These are phyloP conservation scores for Elsinoe necatrix DNA, from an alignment of 2,329 filamentous ascomycete genomes.

Conservation along the genomic window DNA sequence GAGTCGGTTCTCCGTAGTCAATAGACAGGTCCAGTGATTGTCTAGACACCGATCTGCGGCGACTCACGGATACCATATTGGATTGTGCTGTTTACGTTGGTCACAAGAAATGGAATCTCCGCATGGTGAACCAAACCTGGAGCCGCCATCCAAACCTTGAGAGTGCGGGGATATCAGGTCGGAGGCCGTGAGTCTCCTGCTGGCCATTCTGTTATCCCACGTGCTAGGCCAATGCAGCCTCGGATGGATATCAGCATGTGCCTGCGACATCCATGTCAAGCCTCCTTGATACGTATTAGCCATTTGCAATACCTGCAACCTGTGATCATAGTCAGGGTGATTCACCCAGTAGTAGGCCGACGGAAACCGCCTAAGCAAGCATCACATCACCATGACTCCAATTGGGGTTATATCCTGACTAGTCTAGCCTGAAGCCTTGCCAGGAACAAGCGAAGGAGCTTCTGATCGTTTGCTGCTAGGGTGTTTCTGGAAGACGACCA, in stretches of 20 bases:
- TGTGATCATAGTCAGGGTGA: not conserved
- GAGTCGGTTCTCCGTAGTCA: not conserved
- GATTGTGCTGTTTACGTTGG: constrained; percentile 4
- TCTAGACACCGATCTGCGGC: not conserved
- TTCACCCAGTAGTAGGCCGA: constrained; percentile 7
- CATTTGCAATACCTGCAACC: not conserved
- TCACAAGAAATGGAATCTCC: not conserved
- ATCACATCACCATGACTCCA: not conserved
- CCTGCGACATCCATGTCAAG: not conserved
- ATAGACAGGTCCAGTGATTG: not conserved
- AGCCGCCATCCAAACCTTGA: not conserved
- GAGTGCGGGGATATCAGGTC: constrained; percentile 6
- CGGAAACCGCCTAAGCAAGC: constrained; percentile 12
- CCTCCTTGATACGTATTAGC: not conserved
- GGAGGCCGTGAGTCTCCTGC: not conserved
- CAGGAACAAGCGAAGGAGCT: constrained; percentile 9
- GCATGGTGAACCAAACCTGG: not conserved
- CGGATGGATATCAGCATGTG: not conserved
- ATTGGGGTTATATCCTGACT: constrained; percentile 7
- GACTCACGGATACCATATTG: constrained; percentile 4
- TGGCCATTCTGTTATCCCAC: not conserved
- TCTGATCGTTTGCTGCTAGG: not conserved
- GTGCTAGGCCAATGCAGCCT: not conserved
- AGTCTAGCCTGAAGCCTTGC: not conserved
- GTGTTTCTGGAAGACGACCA: constrained; percentile 10